Percentiles rank a stretch among this genome's conserved stretches.
These are phyloP conservation scores for Alternaria gansuensis DNA, from an alignment of 2,329 filamentous ascomycete genomes.

Conservation along the genomic window DNA sequence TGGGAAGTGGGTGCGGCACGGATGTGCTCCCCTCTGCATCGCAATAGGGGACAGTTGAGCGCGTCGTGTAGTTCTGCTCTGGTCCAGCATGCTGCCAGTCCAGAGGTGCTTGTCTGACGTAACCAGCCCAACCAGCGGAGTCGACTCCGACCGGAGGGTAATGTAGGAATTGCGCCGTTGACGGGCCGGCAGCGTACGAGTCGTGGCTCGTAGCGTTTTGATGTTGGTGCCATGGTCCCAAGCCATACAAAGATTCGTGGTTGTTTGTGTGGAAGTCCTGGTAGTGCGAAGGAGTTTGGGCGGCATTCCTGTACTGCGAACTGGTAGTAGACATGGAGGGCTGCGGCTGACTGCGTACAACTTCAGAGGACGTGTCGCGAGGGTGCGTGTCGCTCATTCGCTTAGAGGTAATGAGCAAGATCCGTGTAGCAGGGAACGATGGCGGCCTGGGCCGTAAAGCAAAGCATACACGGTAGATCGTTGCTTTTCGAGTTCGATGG, in stretches of 20 bases:
- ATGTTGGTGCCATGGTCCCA: conserved; percentile 38
- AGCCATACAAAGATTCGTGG: conserved; percentile 40
- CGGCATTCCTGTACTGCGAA: conserved; percentile 43
- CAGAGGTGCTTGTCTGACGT: conserved; percentile 28
- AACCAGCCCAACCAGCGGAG: conserved; percentile 40
- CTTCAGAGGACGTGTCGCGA: conserved; percentile 30
- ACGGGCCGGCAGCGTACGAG: conserved; percentile 37
- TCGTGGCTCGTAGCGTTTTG: conserved; percentile 24
- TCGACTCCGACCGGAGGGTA: conserved; percentile 38
- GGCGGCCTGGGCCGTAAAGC: conserved; percentile 35
- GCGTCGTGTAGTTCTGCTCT: conserved; percentile 31
- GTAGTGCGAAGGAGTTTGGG: conserved; percentile 42
- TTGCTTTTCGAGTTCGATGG: conserved; percentile 30
- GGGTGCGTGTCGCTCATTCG: conserved; percentile 34
- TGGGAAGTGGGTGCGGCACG: conserved; percentile 19
- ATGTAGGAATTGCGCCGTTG: conserved; percentile 36
- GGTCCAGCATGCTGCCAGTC: conserved; percentile 30
- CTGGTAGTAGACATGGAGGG: conserved; percentile 43
- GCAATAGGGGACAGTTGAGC: conserved; percentile 31
- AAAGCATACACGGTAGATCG: conserved; percentile 29
- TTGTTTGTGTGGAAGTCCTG: conserved; percentile 30
- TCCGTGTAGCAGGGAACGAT: conserved; percentile 30
- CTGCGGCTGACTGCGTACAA: conserved; percentile 39
- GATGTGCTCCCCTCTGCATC: conserved; percentile 27
- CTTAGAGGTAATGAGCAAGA: conserved; percentile 25